A percentile compares a stretch with the other conserved stretches of the same genome.
phyloP scores from a whole-genome alignment of 1,139 yeast genomes.

The Candida neerlandica region DNA sequence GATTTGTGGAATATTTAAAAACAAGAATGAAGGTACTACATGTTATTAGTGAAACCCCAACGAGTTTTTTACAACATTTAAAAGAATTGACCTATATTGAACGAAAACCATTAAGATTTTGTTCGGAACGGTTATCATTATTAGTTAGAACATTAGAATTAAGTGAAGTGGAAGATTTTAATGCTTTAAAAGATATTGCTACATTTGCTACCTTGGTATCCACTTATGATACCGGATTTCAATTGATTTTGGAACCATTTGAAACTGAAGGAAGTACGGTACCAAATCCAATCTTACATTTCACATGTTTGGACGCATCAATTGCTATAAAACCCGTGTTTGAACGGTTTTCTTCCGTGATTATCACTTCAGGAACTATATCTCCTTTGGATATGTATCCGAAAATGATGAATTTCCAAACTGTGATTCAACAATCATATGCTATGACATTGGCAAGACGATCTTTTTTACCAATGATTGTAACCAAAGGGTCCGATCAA shows the following conservation, averaged over 20 bases:
- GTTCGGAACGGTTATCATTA: slow-evolving; percentile 87
- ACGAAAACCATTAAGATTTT: slow-evolving; percentile 84
- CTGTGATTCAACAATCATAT: slow-evolving; percentile 92
- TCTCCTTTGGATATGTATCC: slow-evolving; percentile 99
- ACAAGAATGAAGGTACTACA: slow-evolving; percentile 97
- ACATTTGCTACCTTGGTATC: slow-evolving; percentile 95
- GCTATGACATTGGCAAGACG: slow-evolving; percentile 93
- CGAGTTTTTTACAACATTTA: slow-evolving; percentile 86
- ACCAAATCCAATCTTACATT: slow-evolving; percentile 94
- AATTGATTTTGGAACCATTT: slow-evolving; percentile 89
- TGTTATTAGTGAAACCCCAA: slow-evolving; percentile 95
- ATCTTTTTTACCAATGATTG: slow-evolving; percentile 92
- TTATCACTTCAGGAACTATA: slow-evolving; percentile 95
- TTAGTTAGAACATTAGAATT: slow-evolving; percentile 88
- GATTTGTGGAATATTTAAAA: slow-evolving; percentile 91
- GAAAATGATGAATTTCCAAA: slow-evolving; percentile 90
- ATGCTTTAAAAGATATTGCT: slow-evolving; percentile 92
- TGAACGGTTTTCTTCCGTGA: slow-evolving; percentile 90
- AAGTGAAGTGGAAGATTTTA: slow-evolving; percentile 85
- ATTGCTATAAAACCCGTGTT: slow-evolving; percentile 97
- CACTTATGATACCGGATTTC: slow-evolving; percentile 92
- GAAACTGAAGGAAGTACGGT: slow-evolving; percentile 97
- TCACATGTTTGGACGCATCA: slow-evolving; percentile 95
- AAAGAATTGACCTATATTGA: slow-evolving; percentile 93
- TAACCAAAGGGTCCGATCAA: slow-evolving; percentile 96